Evolutionary conservation across 148 eudicot species (phyloP), one percentile per base, ranked within the genome.

Genomic region (Spergularia marina): DNA sequence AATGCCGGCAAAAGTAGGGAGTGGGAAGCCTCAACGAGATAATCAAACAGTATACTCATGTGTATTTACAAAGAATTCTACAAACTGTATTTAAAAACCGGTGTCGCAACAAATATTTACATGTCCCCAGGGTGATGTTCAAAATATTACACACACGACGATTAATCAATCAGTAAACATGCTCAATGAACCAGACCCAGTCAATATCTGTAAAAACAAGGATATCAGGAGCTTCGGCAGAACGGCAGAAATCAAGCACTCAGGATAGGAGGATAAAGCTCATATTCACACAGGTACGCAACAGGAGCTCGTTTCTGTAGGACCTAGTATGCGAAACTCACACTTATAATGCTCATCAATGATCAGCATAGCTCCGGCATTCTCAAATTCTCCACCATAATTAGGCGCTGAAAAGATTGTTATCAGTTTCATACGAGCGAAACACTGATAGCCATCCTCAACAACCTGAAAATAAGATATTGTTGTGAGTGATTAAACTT

Each of bases 321-420:
- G 80, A 65, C 77, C 77, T 14, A 81, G 64, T 53, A 81, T 77
- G 61, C 77, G 83, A 52, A 81, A 81, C 6, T 80, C 73, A 54
- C 83, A 81, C 83, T 77, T 81, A 57, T 77, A 68, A 60, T 70
- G 67, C 17, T 81, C 83, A 25, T 81, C 83, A 1, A 81, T 71
- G 34, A 74, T 81, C 77, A 81, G 72, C 83, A 81, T 81, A 52
- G 80, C 83, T 68, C 83, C 83, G 21, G 80, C 80, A 54, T 81
- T 81, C 69, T 81, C 83, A 62, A 81, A 81, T 53, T 81, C 83
- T 68, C 83, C 83, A 44, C 80, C 77, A 53, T 81, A 81, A 73
- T 81, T 81, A 52, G 83, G 83, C 1, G 83, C 83, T 47, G 83
- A 81, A 81, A 81, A 81, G 49, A 81, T 77, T 5, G 83, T 81